A percentile compares a stretch with the other conserved stretches of the same genome.
Conservation (phyloP, 2,329 filamentous ascomycete species). For the Sporothrix sp. region DNA sequence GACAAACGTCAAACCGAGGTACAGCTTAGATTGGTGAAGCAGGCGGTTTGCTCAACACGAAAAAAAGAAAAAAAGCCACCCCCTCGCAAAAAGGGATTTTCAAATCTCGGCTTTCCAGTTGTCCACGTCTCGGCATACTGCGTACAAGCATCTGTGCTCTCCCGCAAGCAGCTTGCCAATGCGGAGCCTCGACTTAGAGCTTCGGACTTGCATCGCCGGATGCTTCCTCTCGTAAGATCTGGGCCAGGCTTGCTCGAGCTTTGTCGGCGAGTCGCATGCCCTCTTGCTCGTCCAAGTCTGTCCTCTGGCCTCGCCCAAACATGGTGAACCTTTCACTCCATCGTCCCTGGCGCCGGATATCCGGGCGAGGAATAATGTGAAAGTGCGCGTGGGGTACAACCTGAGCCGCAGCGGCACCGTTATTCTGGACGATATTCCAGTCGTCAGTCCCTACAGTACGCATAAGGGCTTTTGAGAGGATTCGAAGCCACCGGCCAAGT, state of each 20-base stretch:
- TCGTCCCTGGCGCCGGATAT: constrained; percentile 44
- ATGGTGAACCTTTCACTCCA: constrained; percentile 64
- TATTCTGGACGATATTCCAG: constrained; percentile 98
- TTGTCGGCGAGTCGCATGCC: constrained; percentile 45
- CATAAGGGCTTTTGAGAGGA: constrained; percentile 63
- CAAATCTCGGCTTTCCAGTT: too few species aligned
- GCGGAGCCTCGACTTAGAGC: too few species aligned
- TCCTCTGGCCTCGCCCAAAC: constrained; percentile 65
- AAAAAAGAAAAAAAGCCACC: too few species aligned
- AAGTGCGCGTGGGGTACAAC: constrained; percentile 92
- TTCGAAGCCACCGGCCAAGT: constrained; percentile 57
- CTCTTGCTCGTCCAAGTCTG: constrained; percentile 70
- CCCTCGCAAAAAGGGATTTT: too few species aligned
- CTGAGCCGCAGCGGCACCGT: constrained; percentile 79
- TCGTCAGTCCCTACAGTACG: constrained; percentile 62
- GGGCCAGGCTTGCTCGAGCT: constrained; percentile 13
- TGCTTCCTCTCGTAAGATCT: constrained; percentile 20
- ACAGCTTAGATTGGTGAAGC: too few species aligned
- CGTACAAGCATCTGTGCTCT: too few species aligned
- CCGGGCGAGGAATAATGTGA: constrained; percentile 81
- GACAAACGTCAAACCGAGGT: too few species aligned
- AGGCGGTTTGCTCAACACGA: too few species aligned
- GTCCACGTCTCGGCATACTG: too few species aligned
- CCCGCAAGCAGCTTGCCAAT: too few species aligned
- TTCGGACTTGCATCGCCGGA: constrained; percentile 8